These are phyloP conservation scores for Toxoplasma gondii DNA, from an alignment of 169 alveolate genomes.

Conservation along the genomic window DNA sequence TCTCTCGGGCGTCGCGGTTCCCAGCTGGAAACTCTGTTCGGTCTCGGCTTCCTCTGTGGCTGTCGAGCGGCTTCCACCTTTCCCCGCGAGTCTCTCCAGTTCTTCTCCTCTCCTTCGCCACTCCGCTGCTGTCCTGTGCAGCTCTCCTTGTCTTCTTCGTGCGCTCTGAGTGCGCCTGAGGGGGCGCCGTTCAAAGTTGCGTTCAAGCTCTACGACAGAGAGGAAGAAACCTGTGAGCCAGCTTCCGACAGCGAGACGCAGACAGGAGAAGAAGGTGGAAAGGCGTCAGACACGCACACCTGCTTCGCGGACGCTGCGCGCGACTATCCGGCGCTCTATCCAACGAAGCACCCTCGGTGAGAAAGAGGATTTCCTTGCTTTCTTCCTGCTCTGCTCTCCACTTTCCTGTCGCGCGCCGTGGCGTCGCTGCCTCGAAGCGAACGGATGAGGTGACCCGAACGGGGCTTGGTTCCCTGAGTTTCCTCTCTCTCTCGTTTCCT, in stretches of 20 bases:
- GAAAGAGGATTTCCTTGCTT: neutral
- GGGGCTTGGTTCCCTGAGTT: too few species aligned
- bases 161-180: neutral
- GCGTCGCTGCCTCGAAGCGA: too few species aligned
- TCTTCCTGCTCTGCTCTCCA: too few species aligned
- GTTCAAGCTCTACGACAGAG: neutral
- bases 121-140: neutral
- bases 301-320: slow-evolving; percentile 17
- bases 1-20: neutral
- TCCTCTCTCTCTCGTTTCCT: too few species aligned
- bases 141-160: neutral
- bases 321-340: neutral
- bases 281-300: neutral
- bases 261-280: neutral
- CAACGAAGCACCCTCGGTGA: slow-evolving; percentile 2
- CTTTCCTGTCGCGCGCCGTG: too few species aligned
- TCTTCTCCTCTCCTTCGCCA: neutral
- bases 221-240: neutral
- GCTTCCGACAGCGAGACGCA: neutral
- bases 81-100: too few species aligned
- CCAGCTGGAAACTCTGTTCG: neutral
- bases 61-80: too few species aligned
- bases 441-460: too few species aligned
- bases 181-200: slow-evolving; percentile 11
- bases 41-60: too few species aligned